These are phyloP conservation scores for Chaetomidium leptoderma DNA, from an alignment of 495 filamentous ascomycete species.

Conservation along the genomic window DNA sequence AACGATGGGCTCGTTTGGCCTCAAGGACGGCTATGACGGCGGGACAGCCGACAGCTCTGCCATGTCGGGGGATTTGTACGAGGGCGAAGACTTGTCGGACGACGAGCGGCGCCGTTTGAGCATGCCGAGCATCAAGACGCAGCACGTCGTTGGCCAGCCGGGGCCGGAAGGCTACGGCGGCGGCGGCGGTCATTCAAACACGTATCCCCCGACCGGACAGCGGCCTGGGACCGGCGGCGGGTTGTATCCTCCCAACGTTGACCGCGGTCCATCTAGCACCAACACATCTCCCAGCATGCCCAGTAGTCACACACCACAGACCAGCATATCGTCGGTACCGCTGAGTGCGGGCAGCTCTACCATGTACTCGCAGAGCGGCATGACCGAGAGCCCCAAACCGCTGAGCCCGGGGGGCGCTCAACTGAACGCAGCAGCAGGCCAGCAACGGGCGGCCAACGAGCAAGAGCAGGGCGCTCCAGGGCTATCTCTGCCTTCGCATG, in stretches of 20 bases:
- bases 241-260: slow-evolving; percentile 58
- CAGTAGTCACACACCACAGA: slow-evolving; percentile 44
- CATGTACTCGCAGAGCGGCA: slow-evolving; percentile 63
- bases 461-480: slow-evolving; percentile 29
- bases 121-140: slow-evolving; percentile 69
- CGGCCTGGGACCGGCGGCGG: slow-evolving; percentile 44
- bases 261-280: slow-evolving; percentile 49
- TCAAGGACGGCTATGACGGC: slow-evolving; percentile 67
- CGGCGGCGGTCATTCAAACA: slow-evolving; percentile 49
- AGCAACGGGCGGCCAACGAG: slow-evolving; percentile 42
- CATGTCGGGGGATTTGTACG: slow-evolving; percentile 76
- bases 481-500: slow-evolving; percentile 40
- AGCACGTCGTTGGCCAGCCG: slow-evolving; percentile 55
- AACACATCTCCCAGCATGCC: slow-evolving; percentile 47
- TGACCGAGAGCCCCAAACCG: slow-evolving; percentile 85
- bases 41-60: slow-evolving; percentile 66
- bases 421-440: slow-evolving; percentile 56
- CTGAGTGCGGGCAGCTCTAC: slow-evolving; percentile 50
- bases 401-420: slow-evolving; percentile 69
- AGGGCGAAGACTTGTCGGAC: slow-evolving; percentile 50
- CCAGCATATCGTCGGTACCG: slow-evolving; percentile 46
- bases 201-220: slow-evolving; percentile 69
- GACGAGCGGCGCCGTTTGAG: slow-evolving; percentile 53
- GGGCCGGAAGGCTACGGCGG: slow-evolving; percentile 37
- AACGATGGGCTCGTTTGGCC: slow-evolving; percentile 79